Percentiles rank a stretch among this genome's conserved stretches.
phyloP scores from a whole-genome alignment of 441 rosid species.

The Codiaeum variegatum region DNA sequence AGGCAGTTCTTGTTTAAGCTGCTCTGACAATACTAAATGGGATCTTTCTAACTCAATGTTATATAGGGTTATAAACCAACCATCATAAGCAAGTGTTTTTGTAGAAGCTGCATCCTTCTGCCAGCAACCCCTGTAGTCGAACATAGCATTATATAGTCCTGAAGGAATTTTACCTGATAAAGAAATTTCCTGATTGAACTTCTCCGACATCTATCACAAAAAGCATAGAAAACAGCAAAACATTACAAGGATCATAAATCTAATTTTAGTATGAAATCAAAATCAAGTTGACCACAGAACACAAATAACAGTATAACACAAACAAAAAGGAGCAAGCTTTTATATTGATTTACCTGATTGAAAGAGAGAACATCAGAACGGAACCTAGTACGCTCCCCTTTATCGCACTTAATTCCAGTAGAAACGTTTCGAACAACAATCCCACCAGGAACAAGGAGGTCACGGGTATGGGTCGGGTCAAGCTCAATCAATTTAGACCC shows the following conservation, averaged over 20 bases:
- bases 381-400: slow-evolving; percentile 85
- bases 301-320: not conserved
- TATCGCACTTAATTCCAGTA: slow-evolving; percentile 73
- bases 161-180: slow-evolving; percentile 80
- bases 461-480: slow-evolving; percentile 39
- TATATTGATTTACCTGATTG: slow-evolving; percentile 49
- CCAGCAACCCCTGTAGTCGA: slow-evolving; percentile 65
- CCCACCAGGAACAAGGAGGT: slow-evolving; percentile 75
- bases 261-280: not conserved
- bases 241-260: not conserved
- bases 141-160: slow-evolving; percentile 75
- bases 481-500: slow-evolving; percentile 61
- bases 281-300: not conserved
- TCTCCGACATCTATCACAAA: slow-evolving; percentile 81
- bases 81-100: slow-evolving; percentile 73
- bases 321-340: not conserved
- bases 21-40: slow-evolving; percentile 54
- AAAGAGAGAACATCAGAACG: slow-evolving; percentile 80
- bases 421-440: slow-evolving; percentile 56
- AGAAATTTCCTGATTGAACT: slow-evolving; percentile 65
- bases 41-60: slow-evolving; percentile 74
- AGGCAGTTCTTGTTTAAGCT: slow-evolving; percentile 72
- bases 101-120: slow-evolving; percentile 66
- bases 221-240: not conserved
- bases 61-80: slow-evolving; percentile 82